Conservation (phyloP, 352 stramenopile genomes). For the Phytopythium kandeliae region DNA sequence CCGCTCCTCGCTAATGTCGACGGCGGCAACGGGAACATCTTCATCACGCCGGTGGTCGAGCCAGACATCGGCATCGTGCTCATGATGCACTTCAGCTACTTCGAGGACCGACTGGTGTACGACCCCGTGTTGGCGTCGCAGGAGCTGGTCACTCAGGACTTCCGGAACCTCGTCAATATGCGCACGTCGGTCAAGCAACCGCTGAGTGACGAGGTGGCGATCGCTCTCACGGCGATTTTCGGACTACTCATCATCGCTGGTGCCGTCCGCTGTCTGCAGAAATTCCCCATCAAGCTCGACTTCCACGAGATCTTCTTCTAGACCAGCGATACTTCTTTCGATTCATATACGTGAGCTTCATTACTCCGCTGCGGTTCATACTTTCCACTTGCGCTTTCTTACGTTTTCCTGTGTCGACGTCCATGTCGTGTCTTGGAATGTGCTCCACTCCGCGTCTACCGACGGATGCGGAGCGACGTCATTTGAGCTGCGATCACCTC, state of each 20-base stretch:
- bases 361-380: background rate
- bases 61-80: background rate
- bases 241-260: background rate
- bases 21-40: conserved; percentile 1
- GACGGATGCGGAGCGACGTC: conserved; percentile 20
- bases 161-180: no score
- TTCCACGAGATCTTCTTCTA: conserved; percentile 2
- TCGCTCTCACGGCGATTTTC: background rate
- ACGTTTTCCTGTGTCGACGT: background rate
- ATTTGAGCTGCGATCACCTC: conserved; percentile 24
- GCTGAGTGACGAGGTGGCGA: background rate
- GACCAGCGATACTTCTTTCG: background rate
- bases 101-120: background rate
- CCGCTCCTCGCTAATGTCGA: conserved; percentile 15
- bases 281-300: conserved; percentile 1
- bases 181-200: background rate
- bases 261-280: background rate
- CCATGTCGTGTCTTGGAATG: no score
- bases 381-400: background rate
- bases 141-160: conserved; percentile 3
- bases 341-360: background rate
- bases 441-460: conserved; percentile 1
- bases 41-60: conserved; percentile 3
- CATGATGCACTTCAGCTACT: conserved; percentile 1
- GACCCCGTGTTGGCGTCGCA: conserved; percentile 11